phyloP scores from a whole-genome alignment of 2,329 filamentous ascomycete species.

The Diaporthe aspalathi region DNA sequence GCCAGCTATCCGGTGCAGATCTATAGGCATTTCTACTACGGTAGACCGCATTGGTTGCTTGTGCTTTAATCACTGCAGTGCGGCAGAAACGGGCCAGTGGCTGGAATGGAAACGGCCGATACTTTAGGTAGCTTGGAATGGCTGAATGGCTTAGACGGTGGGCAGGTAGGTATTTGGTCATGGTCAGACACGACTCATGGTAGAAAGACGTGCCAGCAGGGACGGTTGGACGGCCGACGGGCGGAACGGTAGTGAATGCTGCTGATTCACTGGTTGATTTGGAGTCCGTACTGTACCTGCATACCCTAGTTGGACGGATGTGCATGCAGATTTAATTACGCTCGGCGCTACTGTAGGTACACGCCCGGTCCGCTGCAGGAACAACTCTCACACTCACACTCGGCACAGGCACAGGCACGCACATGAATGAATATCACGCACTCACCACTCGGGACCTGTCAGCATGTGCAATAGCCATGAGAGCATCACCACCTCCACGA shows the following conservation, averaged over 20 bases:
- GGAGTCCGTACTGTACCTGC: conserved; percentile 22
- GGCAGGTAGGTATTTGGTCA: neutral
- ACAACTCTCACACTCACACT: conserved; percentile 26
- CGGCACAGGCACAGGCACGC: neutral
- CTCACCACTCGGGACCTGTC: conserved; percentile 1
- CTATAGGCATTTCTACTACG: neutral
- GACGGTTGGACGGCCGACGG: conserved; percentile 1
- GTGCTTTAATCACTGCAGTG: too few species aligned
- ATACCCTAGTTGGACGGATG: neutral
- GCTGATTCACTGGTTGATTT: too few species aligned
- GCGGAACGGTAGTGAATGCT: too few species aligned
- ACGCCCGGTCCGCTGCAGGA: conserved; percentile 26
- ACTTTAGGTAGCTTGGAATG: conserved; percentile 6
- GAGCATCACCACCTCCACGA: conserved; percentile 26
- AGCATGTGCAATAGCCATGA: neutral
- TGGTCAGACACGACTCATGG: neutral
- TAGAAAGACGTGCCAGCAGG: neutral
- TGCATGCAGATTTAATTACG: neutral
- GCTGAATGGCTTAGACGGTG: conserved; percentile 4
- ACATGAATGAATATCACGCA: neutral
- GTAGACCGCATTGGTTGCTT: conserved; percentile 10
- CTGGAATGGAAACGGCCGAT: conserved; percentile 16
- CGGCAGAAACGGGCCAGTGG: neutral
- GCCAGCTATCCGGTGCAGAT: neutral
- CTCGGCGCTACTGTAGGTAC: conserved; percentile 5